phyloP scores from a whole-genome alignment of 139 green algal genomes.

The Picochlorum sp. region DNA sequence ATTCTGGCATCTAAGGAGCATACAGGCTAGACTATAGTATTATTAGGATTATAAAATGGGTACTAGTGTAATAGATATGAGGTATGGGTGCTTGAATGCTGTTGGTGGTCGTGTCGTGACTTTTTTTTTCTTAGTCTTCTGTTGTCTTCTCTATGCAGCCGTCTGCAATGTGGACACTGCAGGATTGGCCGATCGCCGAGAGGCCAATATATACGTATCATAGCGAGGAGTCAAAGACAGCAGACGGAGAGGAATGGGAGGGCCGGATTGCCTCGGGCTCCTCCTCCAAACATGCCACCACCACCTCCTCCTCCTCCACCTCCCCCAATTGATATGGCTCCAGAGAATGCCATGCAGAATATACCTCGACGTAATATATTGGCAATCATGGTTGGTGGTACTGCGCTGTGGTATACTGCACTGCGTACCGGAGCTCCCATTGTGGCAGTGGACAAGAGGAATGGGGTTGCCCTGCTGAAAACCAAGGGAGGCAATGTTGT shows the following conservation, averaged over 20 bases:
- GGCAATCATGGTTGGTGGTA: conserved; percentile 28
- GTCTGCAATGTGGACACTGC: too few relatives aligned
- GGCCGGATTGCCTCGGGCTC: conserved; percentile 3
- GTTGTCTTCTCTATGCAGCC: too few relatives aligned
- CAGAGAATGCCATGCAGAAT: conserved; percentile 1
- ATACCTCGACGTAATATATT: conserved; percentile 11
- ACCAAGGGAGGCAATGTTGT: conserved; percentile 39
- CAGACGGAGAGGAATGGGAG: neutral
- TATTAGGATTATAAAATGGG: too few relatives aligned
- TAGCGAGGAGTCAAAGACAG: neutral
- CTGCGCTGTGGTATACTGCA: neutral
- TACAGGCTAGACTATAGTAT: too few relatives aligned
- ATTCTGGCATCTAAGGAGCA: too few relatives aligned
- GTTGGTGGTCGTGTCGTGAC: too few relatives aligned
- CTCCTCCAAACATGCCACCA: conserved; percentile 3
- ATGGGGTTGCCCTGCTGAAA: conserved; percentile 22
- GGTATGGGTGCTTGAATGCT: too few relatives aligned
- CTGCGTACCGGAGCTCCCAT: conserved; percentile 14
- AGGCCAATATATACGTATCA: too few relatives aligned
- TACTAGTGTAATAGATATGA: too few relatives aligned
- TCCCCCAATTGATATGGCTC: neutral
- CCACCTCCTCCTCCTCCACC: conserved; percentile 4
- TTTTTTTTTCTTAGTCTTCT: too few relatives aligned
- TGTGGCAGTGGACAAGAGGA: conserved; percentile 3
- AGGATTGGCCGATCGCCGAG: too few relatives aligned